A percentile compares a stretch with the other conserved stretches of the same genome.
Conservation (phyloP, 108 stramenopile genomes). For the Seminavis robusta region DNA sequence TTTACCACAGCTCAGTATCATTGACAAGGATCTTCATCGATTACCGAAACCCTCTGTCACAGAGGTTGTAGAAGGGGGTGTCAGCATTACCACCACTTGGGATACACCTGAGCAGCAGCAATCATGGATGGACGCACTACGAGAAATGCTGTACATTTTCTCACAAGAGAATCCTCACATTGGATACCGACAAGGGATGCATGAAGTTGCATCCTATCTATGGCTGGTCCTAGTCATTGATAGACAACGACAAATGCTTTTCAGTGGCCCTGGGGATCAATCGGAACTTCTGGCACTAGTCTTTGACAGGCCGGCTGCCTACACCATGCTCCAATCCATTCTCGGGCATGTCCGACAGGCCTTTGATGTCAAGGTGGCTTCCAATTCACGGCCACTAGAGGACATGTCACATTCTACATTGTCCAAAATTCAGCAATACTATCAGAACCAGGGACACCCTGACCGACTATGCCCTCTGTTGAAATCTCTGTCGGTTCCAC, state of each 20-base stretch:
- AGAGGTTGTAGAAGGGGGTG: background rate
- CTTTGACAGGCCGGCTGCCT: conserved; percentile 38
- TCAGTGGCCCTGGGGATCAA: conserved; percentile 38
- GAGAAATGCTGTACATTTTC: conserved; percentile 36
- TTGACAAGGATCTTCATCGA: conserved; percentile 84
- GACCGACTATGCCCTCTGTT: conserved; percentile 36
- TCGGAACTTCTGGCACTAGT: no score
- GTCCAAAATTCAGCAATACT: conserved; percentile 51
- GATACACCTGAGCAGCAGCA: background rate
- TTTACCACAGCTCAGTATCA: conserved; percentile 46
- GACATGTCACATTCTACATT: conserved; percentile 63
- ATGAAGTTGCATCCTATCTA: conserved; percentile 73
- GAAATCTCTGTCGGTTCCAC: no score
- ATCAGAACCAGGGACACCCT: conserved; percentile 41
- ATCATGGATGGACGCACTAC: conserved; percentile 16
- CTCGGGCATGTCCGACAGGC: conserved; percentile 53
- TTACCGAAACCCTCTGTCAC: conserved; percentile 40
- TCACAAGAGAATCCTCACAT: conserved; percentile 48
- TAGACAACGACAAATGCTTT: no score
- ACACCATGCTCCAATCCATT: conserved; percentile 49
- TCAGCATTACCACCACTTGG: background rate
- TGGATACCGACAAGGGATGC: conserved; percentile 89
- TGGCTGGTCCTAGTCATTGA: no score
- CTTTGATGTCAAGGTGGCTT: no score
- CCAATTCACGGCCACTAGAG: no score